phyloP scores from a whole-genome alignment of 2,329 filamentous ascomycete species.

The Ophiocordyceps sinensis region DNA sequence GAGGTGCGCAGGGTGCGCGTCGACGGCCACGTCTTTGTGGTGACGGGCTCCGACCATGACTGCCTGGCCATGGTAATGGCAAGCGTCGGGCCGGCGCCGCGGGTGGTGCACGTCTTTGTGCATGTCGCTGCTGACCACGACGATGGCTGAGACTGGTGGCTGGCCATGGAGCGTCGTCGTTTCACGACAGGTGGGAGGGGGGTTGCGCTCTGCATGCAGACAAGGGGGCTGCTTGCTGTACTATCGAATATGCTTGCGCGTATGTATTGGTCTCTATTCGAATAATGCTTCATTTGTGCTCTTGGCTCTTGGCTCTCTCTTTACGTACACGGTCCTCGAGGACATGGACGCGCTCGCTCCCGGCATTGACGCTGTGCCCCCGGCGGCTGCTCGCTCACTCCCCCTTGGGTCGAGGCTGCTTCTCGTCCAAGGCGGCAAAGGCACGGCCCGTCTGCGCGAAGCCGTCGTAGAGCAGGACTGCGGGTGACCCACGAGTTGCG shows the following conservation, averaged over 20 bases:
- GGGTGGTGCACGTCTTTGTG: background rate
- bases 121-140: background rate
- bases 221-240: too few species aligned
- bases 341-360: too few species aligned
- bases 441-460: conserved; percentile 13
- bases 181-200: too few species aligned
- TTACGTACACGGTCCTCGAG: too few species aligned
- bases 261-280: too few species aligned
- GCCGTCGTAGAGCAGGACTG: conserved; percentile 19
- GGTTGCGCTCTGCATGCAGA: too few species aligned
- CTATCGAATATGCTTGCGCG: too few species aligned
- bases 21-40: conserved; percentile 9
- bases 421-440: conserved; percentile 11
- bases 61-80: conserved; percentile 11
- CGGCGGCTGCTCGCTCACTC: conserved; percentile 3
- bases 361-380: too few species aligned
- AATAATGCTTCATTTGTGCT: too few species aligned
- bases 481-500: too few species aligned
- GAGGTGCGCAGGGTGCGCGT: conserved; percentile 10
- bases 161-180: too few species aligned
- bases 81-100: conserved; percentile 3
- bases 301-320: too few species aligned
- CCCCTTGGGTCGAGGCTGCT: conserved; percentile 7
- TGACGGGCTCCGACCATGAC: conserved; percentile 8
- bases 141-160: background rate